These are phyloP conservation scores for Rhynchosporium graminicola DNA, from an alignment of 2,329 filamentous ascomycete species.

Conservation along the genomic window DNA sequence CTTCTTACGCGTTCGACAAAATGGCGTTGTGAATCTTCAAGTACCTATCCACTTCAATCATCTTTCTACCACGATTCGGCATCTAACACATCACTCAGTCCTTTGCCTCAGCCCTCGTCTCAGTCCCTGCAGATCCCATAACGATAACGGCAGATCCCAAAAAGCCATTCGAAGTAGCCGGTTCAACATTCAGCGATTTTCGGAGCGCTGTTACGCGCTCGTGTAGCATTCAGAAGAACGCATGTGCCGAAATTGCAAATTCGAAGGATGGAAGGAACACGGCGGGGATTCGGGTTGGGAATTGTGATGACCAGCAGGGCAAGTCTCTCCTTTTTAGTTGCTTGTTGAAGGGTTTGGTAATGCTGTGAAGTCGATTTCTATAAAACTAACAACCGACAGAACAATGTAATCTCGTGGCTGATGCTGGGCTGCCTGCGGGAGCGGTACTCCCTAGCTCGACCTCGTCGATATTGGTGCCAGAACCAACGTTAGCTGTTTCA, in stretches of 20 bases:
- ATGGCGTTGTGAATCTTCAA: conserved; percentile 3
- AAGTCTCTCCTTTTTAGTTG: neutral
- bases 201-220: conserved; percentile 16
- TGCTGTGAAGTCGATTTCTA: neutral
- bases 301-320: conserved; percentile 28
- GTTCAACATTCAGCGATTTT: conserved; percentile 27
- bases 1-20: conserved; percentile 32
- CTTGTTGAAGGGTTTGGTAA: neutral
- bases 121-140: conserved; percentile 16
- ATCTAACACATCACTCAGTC: conserved; percentile 8
- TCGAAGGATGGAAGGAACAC: conserved; percentile 12
- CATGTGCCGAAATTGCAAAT: conserved; percentile 25
- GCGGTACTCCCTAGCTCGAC: neutral
- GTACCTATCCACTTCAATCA: conserved; percentile 3
- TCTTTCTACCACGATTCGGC: neutral
- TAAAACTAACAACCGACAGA: neutral
- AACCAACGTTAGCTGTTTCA: neutral
- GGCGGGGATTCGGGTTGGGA: conserved; percentile 24
- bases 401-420: conserved; percentile 3
- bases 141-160: conserved; percentile 17
- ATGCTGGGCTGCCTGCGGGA: neutral
- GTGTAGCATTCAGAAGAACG: conserved; percentile 29
- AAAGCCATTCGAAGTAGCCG: conserved; percentile 25
- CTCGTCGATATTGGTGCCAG: neutral
- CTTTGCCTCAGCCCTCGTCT: conserved; percentile 19